Percentiles rank a stretch among this genome's conserved stretches.
Conservation (phyloP, 129 eudicot genomes). For the Escallonia herrerae region DNA sequence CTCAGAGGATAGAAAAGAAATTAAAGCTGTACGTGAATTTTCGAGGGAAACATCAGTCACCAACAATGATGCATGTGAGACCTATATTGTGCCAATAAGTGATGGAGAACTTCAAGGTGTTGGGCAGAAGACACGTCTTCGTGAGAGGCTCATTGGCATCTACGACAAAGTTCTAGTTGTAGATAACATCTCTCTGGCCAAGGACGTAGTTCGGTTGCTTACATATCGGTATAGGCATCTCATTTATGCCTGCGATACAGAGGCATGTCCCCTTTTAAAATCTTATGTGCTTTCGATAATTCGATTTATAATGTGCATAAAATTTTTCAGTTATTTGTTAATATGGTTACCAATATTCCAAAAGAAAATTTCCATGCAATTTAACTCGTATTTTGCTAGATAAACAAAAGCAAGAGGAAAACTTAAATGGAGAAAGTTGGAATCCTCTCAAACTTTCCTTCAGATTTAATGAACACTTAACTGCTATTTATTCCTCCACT, state of each 20-base stretch:
- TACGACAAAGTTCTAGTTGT: conserved; percentile 85
- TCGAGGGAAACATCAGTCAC: background rate
- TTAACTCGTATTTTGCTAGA: no score
- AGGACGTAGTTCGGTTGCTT: conserved; percentile 57
- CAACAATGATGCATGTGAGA: conserved; percentile 11
- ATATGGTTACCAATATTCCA: no score
- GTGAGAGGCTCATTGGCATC: conserved; percentile 43
- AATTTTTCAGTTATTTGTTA: no score
- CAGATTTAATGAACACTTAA: no score
- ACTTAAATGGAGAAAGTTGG: no score
- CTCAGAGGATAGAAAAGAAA: background rate
- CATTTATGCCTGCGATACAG: conserved; percentile 95
- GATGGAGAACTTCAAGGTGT: background rate
- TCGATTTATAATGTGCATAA: background rate
- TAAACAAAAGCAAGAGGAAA: no score
- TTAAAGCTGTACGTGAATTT: background rate
- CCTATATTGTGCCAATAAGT: conserved; percentile 25
- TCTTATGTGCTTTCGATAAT: background rate
- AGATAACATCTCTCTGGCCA: conserved; percentile 54
- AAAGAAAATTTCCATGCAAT: no score
- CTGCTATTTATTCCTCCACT: no score
- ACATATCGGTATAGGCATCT: conserved; percentile 58
- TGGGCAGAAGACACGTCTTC: conserved; percentile 19
- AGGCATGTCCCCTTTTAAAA: conserved; percentile 45
- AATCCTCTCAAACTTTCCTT: no score